Evolutionary conservation across 2,329 filamentous ascomycete species (phyloP).

Genomic region (Graphilbum sp.): DNA sequence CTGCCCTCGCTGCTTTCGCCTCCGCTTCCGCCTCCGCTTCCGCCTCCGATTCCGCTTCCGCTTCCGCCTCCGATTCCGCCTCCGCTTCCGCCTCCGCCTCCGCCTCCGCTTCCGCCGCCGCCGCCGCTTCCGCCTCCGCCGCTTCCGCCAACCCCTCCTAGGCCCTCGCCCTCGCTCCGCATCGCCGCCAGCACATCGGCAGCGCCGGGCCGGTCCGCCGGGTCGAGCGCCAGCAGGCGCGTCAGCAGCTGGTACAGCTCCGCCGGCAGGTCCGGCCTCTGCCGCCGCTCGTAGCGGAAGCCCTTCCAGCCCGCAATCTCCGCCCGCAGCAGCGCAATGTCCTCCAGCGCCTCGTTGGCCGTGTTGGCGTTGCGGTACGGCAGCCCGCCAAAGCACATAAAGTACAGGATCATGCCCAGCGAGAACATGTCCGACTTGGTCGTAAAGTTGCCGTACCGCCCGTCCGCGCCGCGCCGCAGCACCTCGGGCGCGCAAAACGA

Average conservation of each 20-base stretch:
- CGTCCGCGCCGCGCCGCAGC: conserved; percentile 48
- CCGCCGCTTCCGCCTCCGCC: conserved; percentile 17
- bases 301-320: conserved; percentile 83
- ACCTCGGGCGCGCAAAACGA: conserved; percentile 97
- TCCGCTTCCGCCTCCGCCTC: too few species aligned
- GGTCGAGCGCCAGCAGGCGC: conserved; percentile 61
- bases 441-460: conserved; percentile 80
- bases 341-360: conserved; percentile 80
- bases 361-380: conserved; percentile 75
- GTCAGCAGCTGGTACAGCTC: conserved; percentile 77
- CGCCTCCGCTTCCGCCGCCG: conserved; percentile 24
- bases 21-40: too few species aligned
- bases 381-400: conserved; percentile 84
- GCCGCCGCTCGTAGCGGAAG: conserved; percentile 60
- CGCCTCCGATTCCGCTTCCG: too few species aligned
- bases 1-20: too few species aligned
- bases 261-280: conserved; percentile 68
- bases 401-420: conserved; percentile 94
- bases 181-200: conserved; percentile 71
- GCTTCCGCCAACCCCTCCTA: too few species aligned
- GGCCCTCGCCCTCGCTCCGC: conserved; percentile 38
- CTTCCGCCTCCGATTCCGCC: too few species aligned
- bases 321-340: conserved; percentile 65
- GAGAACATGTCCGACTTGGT: conserved; percentile 98
- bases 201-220: conserved; percentile 62